Percentiles rank a stretch among this genome's conserved stretches.
Conservation (phyloP, 805 yeast species). For the Maudiozyma turicensis region DNA sequence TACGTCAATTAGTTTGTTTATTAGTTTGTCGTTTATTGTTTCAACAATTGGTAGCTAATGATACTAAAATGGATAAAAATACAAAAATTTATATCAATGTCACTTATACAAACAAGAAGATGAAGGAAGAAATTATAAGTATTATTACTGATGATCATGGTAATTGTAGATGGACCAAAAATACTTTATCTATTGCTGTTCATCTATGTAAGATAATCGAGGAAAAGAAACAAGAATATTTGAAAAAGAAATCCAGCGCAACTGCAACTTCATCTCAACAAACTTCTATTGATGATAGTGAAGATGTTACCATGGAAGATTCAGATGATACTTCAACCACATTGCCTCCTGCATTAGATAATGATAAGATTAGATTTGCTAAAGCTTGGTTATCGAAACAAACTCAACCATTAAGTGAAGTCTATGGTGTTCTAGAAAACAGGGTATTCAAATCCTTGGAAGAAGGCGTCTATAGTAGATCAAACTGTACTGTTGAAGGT, state of each 20-base stretch:
- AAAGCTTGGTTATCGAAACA: constrained; percentile 76
- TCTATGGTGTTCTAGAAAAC: constrained; percentile 66
- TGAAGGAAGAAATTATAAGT: constrained; percentile 65
- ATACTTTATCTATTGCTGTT: constrained; percentile 60
- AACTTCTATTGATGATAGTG: constrained; percentile 2
- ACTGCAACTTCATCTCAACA: neutral
- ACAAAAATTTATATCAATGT: constrained; percentile 30
- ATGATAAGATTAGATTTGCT: constrained; percentile 39
- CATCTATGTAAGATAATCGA: constrained; percentile 32
- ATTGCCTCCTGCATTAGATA: constrained; percentile 20
- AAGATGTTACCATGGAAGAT: constrained; percentile 9
- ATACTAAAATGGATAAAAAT: constrained; percentile 20
- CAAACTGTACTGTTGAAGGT: constrained; percentile 32
- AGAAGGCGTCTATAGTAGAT: constrained; percentile 29
- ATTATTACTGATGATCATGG: constrained; percentile 81
- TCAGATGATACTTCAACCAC: neutral
- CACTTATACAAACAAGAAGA: constrained; percentile 33
- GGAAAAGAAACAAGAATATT: constrained; percentile 22
- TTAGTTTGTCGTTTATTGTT: constrained; percentile 64
- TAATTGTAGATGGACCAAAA: constrained; percentile 83
- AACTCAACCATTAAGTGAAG: constrained; percentile 72
- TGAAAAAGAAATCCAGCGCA: neutral
- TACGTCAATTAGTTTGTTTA: constrained; percentile 73
- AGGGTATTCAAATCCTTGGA: constrained; percentile 46
- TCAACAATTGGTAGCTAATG: constrained; percentile 49